phyloP scores from a whole-genome alignment of 176 grass and related monocot genomes.

The Aechmea fasciata region DNA sequence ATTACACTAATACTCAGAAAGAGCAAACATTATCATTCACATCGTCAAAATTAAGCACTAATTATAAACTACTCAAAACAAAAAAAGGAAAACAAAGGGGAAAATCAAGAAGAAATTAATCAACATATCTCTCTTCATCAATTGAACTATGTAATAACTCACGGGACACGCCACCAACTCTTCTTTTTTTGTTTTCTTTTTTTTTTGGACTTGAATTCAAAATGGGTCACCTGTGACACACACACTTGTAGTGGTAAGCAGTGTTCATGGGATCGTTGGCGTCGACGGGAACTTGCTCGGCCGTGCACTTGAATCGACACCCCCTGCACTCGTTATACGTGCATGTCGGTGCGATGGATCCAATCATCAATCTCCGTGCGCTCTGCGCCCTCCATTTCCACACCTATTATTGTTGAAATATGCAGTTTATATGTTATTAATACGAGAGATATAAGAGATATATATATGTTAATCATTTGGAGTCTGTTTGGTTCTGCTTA shows the following conservation, averaged over 20 bases:
- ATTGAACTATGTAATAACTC: slow-evolving; percentile 21
- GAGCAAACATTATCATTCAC: too few relatives aligned
- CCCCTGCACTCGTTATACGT: slow-evolving; percentile 92
- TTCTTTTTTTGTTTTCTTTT: too few relatives aligned
- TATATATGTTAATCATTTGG: background rate
- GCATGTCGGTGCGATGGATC: slow-evolving; percentile 70
- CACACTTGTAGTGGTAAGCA: slow-evolving; percentile 88
- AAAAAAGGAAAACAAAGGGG: too few relatives aligned
- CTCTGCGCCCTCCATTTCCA: slow-evolving; percentile 13
- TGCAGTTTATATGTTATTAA: background rate
- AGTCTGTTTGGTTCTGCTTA: background rate
- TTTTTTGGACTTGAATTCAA: too few relatives aligned
- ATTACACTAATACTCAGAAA: too few relatives aligned
- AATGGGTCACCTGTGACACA: slow-evolving; percentile 72
- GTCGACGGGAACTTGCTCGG: slow-evolving; percentile 87
- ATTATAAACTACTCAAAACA: too few relatives aligned
- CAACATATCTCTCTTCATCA: slow-evolving; percentile 12
- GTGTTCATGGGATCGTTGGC: slow-evolving; percentile 88
- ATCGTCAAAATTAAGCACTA: too few relatives aligned
- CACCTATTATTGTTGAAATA: background rate
- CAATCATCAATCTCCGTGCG: slow-evolving; percentile 63
- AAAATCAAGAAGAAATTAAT: too few relatives aligned
- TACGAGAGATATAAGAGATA: background rate
- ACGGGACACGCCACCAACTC: background rate
- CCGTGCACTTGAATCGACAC: slow-evolving; percentile 71